Evolutionary conservation across 2,329 filamentous ascomycete genomes (phyloP), one percentile per base, ranked within the genome.

Genomic region (Fusarium sp.): DNA sequence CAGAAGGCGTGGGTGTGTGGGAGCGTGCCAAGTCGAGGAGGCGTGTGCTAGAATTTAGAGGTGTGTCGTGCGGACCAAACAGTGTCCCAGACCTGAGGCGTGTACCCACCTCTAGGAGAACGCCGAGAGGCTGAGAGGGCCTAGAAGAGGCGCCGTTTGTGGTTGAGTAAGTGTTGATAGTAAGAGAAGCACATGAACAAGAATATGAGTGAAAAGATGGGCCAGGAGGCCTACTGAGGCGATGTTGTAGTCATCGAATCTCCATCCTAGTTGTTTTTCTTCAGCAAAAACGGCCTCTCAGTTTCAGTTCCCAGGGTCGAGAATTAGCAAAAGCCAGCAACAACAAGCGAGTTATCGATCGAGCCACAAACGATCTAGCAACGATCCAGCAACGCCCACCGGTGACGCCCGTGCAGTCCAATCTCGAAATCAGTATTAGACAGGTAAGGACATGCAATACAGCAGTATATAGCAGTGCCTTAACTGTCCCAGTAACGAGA

Each of bases 101-200:
- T 60, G 57, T 53, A 47, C 43, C 62, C 66, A 71, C 68, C 50
- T 52, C 59, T 42, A 71, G 71, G 71, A 73, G 68, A 73, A 72
- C 66, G 45, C 70, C 71, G 69, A 58, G 68, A 72, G 69, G 71
- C 67, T 72, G 60, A 71, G 70, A 74, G 70, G 71, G 72, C 50
- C 72, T 61, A 72, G 71, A 73, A 67, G 67, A 71, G 63, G 54
- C 66, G 58, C 53, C 63, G 67, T 39, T 60, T 64, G 48, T 60
- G 58, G 62, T 66, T 61, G 45, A 62, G 54, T 47, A 63, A 61
- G 41, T 52, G 35, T 51, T n/a, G 41, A 62, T 37, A 57, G 39
- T 49, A 37, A 48, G 21, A 40, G 36, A 51, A 55, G 41, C 41
- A 63, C 37, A 21, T 25, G 42, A 63, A 29, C 45, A 60, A 25